Evolutionary conservation across 2,329 filamentous ascomycete genomes (phyloP), one percentile per base, ranked within the genome.

Genomic region (Exserohilum turcica): DNA sequence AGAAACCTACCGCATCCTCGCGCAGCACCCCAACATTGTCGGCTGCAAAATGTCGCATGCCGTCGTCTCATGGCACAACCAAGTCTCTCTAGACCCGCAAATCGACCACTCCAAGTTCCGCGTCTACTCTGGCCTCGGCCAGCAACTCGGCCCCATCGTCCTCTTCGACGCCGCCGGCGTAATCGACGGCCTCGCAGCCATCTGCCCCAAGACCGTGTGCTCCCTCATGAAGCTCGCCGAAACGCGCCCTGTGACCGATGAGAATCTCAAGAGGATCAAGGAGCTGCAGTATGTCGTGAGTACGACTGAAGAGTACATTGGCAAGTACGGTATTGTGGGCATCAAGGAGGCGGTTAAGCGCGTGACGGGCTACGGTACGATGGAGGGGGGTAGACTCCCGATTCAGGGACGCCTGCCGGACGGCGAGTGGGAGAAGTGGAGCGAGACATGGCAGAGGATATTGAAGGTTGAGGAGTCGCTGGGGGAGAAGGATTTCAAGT

Each of bases 41-140:
- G 86, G 86, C 44, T 86, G 84, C 74, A 89, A 89, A 74, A 82
- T 89, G 61, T 88, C 85, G 0, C 86, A 89, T 68, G 85, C 84
- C 44, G 84, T 87, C 66, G 79, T 88, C 40, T 86, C 84, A n/a
- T 79, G 82, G 61, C 85, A 87, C 67, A 78, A 82, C 4, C 82
- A 87, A 68, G 81, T 88, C 52, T 84, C 83, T 3, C 78, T 80
- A 3, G 82, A 80, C 61, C 85, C 85, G 0, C 68, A 77, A 42
- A 86, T 88, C 65, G 82, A 87, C 70, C 79, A 84, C 63, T 65
- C 72, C 2, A 74, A 80, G 40, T 88, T 88, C 75, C 80, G 78
- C 60, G 81, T 84, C 27, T 88, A 84, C 75, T 86, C 84, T 3
- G 86, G 86, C 0, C 78, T 88, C 1, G 86, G 86, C 3, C 86